A percentile compares a stretch with the other conserved stretches of the same genome.
Evolutionary conservation across 2,329 filamentous ascomycete genomes (phyloP).

Genomic region (Gaeumannomyces tritici): DNA sequence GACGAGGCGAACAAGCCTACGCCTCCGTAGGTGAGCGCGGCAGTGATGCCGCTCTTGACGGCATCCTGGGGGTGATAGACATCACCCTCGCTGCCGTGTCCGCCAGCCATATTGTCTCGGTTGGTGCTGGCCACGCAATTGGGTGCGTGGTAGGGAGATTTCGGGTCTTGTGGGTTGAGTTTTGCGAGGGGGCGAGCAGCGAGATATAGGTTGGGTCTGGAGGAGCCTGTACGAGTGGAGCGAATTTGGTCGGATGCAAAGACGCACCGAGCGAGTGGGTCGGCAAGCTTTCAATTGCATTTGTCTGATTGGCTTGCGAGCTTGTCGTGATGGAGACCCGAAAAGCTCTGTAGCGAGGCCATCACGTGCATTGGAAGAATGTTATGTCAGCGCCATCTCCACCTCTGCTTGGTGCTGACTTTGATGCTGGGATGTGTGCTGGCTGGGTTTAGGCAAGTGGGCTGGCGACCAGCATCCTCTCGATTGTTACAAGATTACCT

Average conservation of each 20-base stretch:
- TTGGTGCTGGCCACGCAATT: background rate
- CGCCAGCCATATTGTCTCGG: background rate
- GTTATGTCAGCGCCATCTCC: background rate
- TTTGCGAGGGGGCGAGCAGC: background rate
- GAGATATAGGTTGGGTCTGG: background rate
- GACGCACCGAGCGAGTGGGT: background rate
- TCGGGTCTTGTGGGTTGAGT: background rate
- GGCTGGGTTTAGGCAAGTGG: no score
- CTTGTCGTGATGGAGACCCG: no score
- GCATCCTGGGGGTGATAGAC: slow-evolving; percentile 42
- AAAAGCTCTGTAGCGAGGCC: background rate
- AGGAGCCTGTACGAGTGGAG: background rate
- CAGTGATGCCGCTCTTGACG: slow-evolving; percentile 42
- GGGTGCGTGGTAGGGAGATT: background rate
- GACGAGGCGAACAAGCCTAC: slow-evolving; percentile 43
- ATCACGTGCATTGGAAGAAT: background rate
- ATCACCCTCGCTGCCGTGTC: slow-evolving; percentile 12
- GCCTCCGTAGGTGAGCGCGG: slow-evolving; percentile 44
- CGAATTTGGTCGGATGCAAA: background rate
- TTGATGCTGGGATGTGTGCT: background rate
- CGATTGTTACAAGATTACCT: background rate
- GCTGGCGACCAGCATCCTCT: background rate
- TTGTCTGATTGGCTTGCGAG: background rate
- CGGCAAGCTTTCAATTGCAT: slow-evolving; percentile 5
- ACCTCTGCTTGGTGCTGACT: background rate